A percentile compares a stretch with the other conserved stretches of the same genome.
Evolutionary conservation across 306 rosid genomes (phyloP).

Genomic region (Abrus pulchellus): DNA sequence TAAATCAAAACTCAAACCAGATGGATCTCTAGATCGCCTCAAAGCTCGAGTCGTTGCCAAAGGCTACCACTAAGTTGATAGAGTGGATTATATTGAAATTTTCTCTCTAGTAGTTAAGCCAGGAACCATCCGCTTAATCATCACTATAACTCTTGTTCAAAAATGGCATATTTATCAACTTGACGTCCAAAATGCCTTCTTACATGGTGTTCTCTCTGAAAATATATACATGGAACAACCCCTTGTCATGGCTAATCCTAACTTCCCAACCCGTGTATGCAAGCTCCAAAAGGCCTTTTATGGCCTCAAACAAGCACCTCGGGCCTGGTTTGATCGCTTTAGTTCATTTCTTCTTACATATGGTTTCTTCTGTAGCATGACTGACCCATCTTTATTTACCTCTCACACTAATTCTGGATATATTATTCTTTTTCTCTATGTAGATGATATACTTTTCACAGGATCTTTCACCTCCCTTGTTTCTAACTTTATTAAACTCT

Average conservation of each 20-base stretch:
- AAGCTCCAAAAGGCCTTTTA: background rate
- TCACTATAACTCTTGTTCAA: conserved; percentile 13
- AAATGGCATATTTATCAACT: conserved; percentile 25
- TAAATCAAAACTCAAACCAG: too few relatives aligned
- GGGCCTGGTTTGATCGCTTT: background rate
- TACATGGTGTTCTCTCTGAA: background rate
- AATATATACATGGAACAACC: conserved; percentile 4
- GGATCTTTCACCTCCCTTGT: background rate
- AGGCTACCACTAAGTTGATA: conserved; percentile 10
- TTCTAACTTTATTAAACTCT: background rate
- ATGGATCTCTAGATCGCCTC: too few relatives aligned
- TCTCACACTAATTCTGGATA: background rate
- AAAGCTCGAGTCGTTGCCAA: conserved; percentile 3
- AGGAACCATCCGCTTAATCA: background rate
- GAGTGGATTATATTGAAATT: conserved; percentile 9
- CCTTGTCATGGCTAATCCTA: background rate
- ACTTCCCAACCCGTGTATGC: background rate
- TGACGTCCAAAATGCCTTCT: background rate
- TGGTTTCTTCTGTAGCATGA: background rate
- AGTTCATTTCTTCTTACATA: conserved; percentile 4
- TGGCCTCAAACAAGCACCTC: background rate
- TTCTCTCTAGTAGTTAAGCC: background rate
- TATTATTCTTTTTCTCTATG: background rate
- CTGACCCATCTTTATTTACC: background rate
- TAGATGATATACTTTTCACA: conserved; percentile 5